Conservation (phyloP, 306 rosid genomes). For the Malus orientalis region DNA sequence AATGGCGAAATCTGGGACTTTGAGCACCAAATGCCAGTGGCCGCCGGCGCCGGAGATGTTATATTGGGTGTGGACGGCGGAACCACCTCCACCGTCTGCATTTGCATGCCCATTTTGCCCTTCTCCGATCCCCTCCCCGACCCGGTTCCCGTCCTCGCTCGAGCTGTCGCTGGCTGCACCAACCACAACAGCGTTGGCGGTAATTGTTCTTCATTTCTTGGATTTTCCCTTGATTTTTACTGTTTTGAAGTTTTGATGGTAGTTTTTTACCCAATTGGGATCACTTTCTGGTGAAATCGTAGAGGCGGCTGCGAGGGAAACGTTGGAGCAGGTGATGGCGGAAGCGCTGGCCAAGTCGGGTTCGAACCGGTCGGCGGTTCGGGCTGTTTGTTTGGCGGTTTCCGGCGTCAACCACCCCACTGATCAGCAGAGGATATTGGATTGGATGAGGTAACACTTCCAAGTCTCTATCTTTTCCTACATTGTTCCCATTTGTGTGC, state of each 20-base stretch:
- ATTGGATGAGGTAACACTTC: constrained; percentile 71
- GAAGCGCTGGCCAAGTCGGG: constrained; percentile 70
- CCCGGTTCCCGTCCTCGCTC: constrained; percentile 61
- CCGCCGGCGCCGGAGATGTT: constrained; percentile 33
- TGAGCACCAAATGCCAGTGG: constrained; percentile 49
- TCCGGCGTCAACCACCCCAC: constrained; percentile 90
- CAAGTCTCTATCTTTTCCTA: not conserved
- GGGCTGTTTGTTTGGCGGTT: constrained; percentile 87
- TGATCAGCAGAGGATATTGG: constrained; percentile 68
- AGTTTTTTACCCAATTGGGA: not conserved
- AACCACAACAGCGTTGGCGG: constrained; percentile 96
- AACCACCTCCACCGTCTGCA: constrained; percentile 78
- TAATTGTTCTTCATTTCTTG: constrained; percentile 4
- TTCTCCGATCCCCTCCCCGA: constrained; percentile 44
- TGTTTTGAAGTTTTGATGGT: not conserved
- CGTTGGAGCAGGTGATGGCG: constrained; percentile 84
- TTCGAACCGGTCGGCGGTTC: constrained; percentile 71
- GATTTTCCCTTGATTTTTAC: not conserved
- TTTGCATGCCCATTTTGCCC: constrained; percentile 57
- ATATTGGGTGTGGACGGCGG: constrained; percentile 85
- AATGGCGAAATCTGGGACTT: constrained; percentile 82
- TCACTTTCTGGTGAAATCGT: not conserved
- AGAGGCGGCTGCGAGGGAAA: constrained; percentile 88
- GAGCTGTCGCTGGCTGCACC: constrained; percentile 87
- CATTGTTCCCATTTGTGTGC: not conserved